Evolutionary conservation across 1,284 basidiomycete species (phyloP), one percentile per base, ranked within the genome.

Genomic region (Inonotus obliquus): DNA sequence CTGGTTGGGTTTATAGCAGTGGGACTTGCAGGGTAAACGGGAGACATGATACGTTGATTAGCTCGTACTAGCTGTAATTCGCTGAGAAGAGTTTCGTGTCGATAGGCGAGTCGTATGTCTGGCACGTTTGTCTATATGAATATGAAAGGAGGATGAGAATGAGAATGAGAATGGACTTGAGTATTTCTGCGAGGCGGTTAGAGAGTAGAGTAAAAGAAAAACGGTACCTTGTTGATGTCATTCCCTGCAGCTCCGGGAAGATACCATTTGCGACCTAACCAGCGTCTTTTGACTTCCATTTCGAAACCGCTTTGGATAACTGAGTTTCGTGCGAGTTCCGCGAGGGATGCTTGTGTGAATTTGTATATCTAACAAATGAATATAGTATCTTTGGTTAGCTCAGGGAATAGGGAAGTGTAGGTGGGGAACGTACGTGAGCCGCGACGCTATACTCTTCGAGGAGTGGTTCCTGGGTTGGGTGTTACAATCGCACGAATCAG

Each of bases 401-500:
- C 49, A 19, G 52, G 23, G 35, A 19, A 21, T 27, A 21, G 19
- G n/a, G 2, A 55, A 19, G 51, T 62, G 59, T 63, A 32, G 27
- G 48, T 60, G 54, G 32, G 9, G 32, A 39, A 71, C 86, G 71
- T 65, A 92, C 91, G 76, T 97, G 94, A 10, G 97, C 96, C 6
- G 97, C 97, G 7, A 99, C 96, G 62, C 92, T 95, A 74, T 99
- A 99, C 71, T 99, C 97, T 71, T 99, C 97, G 60, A 99, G 77
- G 56, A 98, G 76, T 25, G 96, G 96, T 78, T 97, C 94, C 91
- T 94, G 35, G 14, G 29, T 7, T 94, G 35, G 14, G 29, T 7
- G 32, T 54, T 57, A 32, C 59, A 29, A 41, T n/a, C 10, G 19
- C n/a, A 4, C 39, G 39, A 29, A 48, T 32, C 27, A 54, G 62